Base-by-base conservation (phyloP, 2,329 filamentous ascomycete species). In the Diaporthe vaccinii region DNA sequence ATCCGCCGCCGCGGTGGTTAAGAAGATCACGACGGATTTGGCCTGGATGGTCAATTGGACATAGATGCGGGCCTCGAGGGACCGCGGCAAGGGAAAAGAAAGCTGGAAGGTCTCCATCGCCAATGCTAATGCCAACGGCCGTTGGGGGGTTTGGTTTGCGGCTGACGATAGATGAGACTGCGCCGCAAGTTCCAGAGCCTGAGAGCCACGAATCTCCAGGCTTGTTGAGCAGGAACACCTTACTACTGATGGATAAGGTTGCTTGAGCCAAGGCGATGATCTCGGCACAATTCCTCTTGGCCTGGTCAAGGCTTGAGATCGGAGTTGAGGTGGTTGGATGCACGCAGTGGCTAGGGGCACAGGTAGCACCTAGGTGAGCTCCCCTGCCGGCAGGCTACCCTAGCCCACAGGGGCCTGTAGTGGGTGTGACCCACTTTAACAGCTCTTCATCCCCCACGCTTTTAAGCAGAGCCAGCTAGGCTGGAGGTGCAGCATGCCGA, bases 21-120 rank as follows among this genome's bases (percentile, higher is more conserved):
- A 84, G 80, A 91, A 91, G n/a, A 93, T 82, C 72, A 91, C 82
- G 73, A 92, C 83, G 41, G 88, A 89, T 79, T 90, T 92, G 53
- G 88, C 84, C 76, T 89, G 89, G 73, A 89, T 86, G 22, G 89
- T 91, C 67, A 93, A 82, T 58, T 90, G 90, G 49, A 92, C 81
- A 81, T 92, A 90, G 76, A 93, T 88, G 77, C 87, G 89, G 10
- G 91, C 90, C 79, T 92, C 90, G 25, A 90, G 83, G 1, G 91
- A 88, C 76, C 86, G 87, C 15, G 92, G 91, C 31, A 93, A 85
- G 8, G 90, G 89, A 34, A 93, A 86, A 1, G 91, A 91, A 15
- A 93, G 82, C 79, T 92, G 84, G 41, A 83, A 79, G 2, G 81
- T 79, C 28, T 78, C 46, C 39, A 62, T 76, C 73, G 46, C 46